Percentiles rank a stretch among this genome's conserved stretches.
Conservation (phyloP, 2,329 filamentous ascomycete species). For the Colletotrichum limetticola region DNA sequence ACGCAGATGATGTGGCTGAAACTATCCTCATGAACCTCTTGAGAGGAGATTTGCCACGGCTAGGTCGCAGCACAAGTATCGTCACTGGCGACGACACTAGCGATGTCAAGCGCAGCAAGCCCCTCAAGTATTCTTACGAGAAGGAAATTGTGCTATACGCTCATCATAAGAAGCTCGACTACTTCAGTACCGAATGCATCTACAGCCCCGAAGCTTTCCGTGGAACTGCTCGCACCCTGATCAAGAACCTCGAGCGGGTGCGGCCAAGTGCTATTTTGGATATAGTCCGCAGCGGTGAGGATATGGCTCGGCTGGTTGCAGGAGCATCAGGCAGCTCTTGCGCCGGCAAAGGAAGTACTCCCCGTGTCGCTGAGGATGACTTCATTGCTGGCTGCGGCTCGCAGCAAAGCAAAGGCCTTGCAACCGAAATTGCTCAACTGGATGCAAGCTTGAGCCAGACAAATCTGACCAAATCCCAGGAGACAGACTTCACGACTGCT, state of each 20-base stretch:
- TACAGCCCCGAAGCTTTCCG: constrained; percentile 98
- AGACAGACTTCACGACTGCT: constrained; percentile 70
- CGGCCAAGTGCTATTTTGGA: constrained; percentile 94
- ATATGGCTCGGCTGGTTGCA: constrained; percentile 91
- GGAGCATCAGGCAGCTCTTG: constrained; percentile 60
- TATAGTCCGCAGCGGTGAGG: constrained; percentile 93
- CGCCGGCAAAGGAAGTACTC: constrained; percentile 49
- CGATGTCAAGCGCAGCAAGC: constrained; percentile 95
- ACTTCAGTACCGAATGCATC: constrained; percentile 98
- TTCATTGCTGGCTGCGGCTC: constrained; percentile 59
- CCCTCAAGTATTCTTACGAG: constrained; percentile 97
- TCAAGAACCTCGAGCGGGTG: constrained; percentile 95
- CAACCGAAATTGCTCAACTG: constrained; percentile 84
- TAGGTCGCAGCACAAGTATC: constrained; percentile 91
- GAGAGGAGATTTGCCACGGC: constrained; percentile 85
- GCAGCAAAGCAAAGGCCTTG: constrained; percentile 71
- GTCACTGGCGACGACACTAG: constrained; percentile 81
- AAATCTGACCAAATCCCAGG: constrained; percentile 68
- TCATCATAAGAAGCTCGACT: constrained; percentile 95
- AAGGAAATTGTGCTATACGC: constrained; percentile 99
- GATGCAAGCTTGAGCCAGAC: constrained; percentile 77
- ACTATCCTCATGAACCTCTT: constrained; percentile 98
- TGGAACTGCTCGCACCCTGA: constrained; percentile 88
- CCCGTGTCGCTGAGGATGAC: constrained; percentile 60
- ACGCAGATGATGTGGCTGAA: constrained; percentile 96